These are phyloP conservation scores for Escovopsis sp. DNA, from an alignment of 2,329 filamentous ascomycete species.

Conservation along the genomic window DNA sequence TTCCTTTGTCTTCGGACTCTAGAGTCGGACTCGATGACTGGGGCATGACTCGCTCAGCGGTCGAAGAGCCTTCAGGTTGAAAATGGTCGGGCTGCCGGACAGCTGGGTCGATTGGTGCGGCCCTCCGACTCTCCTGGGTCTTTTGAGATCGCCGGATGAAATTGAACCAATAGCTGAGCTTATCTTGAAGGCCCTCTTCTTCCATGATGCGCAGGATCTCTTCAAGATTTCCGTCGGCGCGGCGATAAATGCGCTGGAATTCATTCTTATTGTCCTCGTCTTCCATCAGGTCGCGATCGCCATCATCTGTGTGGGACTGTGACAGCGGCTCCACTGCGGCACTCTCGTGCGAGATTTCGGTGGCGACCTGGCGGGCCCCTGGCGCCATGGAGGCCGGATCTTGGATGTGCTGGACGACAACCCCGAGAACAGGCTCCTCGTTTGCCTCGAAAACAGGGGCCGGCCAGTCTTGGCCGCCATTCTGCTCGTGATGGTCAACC, in stretches of 20 bases:
- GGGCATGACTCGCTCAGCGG: background rate
- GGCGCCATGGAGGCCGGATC: background rate
- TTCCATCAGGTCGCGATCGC: background rate
- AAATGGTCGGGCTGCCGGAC: background rate
- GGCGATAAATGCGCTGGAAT: slow-evolving; percentile 40
- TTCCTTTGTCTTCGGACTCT: slow-evolving; percentile 12
- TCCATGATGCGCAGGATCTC: slow-evolving; percentile 46
- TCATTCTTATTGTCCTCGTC: slow-evolving; percentile 15
- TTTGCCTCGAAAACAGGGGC: background rate
- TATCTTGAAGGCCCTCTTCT: slow-evolving; percentile 42
- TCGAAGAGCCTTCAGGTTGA: background rate
- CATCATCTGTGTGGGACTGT: background rate
- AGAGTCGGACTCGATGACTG: background rate
- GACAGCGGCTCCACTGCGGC: background rate
- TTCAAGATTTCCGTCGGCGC: slow-evolving; percentile 43
- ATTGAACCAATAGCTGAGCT: slow-evolving; percentile 44
- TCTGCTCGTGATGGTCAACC: slow-evolving; percentile 13
- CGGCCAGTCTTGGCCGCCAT: slow-evolving; percentile 3
- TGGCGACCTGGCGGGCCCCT: background rate
- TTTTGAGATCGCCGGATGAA: slow-evolving; percentile 27
- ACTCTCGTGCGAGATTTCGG: background rate
- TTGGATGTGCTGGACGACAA: background rate
- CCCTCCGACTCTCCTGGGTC: slow-evolving; percentile 9
- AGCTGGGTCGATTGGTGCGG: background rate
- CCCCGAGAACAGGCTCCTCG: background rate